Evolutionary conservation across 805 yeast genomes (phyloP), one percentile per base, ranked within the genome.

Genomic region (Vanderwaltozyma tropicalis): DNA sequence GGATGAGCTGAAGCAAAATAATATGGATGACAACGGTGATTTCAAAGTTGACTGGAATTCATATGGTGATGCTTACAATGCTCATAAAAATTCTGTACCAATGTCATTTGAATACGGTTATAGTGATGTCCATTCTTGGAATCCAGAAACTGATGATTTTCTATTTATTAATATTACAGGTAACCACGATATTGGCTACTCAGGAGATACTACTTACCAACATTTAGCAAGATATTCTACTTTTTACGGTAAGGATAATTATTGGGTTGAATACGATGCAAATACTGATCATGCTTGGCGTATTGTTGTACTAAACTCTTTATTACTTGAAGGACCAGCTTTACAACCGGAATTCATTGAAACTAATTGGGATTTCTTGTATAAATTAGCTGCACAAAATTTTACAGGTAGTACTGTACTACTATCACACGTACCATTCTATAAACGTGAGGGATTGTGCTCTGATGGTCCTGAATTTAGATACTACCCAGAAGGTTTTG

Each of bases 111-210:
- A 57, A 14, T 74, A 64, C 46, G 83, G 75, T 8, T 78, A 71
- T 51, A 58, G 62, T 34, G 75, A 81, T 55, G 73, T 79, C 5
- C 73, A 75, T 45, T 81, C 79, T 49, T 83, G 94, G 94, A 64
- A 68, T 28, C 51, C 69, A 20, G 57, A 60, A 16, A 49, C 61
- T 18, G 67, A 70, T 26, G 75, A 74, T 41, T 88, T 85, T 10
- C 61, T 83, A 27, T 75, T 89, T 52, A 71, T 86, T 43, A 92
- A 92, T 56, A 64, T 92, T 33, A 79, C 94, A 1, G 98, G 98
- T 2, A 92, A 92, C 57, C 98, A 92, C 57, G 98, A 92, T 57
- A 78, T 89, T 34, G 98, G 98, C 0, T 89, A 92, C 56, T 74
- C 83, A 34, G 97, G 97, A 0, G 98, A 92, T 59, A 85, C 94